Base-by-base conservation (phyloP, 768 basidiomycete species). In the Hortiboletus campestris region DNA sequence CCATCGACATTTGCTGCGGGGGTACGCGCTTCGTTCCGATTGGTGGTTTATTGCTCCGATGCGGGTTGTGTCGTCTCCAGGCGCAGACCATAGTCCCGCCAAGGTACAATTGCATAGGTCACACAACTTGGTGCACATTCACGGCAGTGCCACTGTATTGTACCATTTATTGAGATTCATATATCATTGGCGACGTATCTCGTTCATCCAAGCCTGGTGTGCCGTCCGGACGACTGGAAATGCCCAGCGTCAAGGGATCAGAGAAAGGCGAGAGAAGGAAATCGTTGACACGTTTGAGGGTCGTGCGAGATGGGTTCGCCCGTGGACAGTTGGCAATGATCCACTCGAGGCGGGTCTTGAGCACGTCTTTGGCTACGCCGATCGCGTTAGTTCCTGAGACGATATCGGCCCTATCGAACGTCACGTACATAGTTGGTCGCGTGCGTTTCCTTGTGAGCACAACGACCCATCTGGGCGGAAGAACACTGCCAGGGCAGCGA, bases 251-350 rank as follows among this genome's bases (percentile, higher is more conserved):
- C 25, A 35, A 38, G 13, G 41, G 40, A 13, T 41, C 4, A 29
- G 44, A 36, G 17, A 56, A 48, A 2, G 70, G 66, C 3, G 83
- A 80, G 61, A 94, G 78, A 6, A 91, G 69, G 60, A 80, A 89
- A 59, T 88, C 84, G 65, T 94, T 92, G 43, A 91, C 81, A 14
- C 85, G 74, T 69, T 91, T 91, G 56, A 98, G 76, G 10, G 89
- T 91, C 16, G 84, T 78, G 40, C 94, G 81, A 11, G 90, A 85
- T 0, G 96, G 95, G 67, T 97, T 98, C 4, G 86, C 88, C 51
- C 77, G 75, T 6, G 90, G 88, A 49, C 80, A 74, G 59, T 83
- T 86, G 19, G 86, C 77, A 55, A 94, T 88, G 46, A 98, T 83
- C 91, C 90, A 93, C 66, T 98, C 87, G 35, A 98, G 76, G 17